Evolutionary conservation across 2,329 filamentous ascomycete species (phyloP).

Genomic region (Scedosporium dehoogii): DNA sequence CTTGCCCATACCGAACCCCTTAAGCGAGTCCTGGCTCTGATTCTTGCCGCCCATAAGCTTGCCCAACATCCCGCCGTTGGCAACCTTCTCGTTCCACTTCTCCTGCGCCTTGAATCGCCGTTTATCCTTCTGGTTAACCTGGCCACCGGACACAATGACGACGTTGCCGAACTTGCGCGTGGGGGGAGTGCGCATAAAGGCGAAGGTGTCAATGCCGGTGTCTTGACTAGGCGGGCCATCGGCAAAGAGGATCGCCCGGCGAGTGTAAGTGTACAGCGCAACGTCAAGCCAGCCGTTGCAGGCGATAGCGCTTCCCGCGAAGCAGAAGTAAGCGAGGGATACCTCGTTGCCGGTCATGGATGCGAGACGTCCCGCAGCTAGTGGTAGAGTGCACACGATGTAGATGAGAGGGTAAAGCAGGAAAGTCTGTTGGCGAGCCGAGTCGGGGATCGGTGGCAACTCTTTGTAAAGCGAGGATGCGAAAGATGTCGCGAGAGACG

Average conservation of each 20-base stretch:
- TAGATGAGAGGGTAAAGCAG: slow-evolving; percentile 62
- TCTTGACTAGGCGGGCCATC: slow-evolving; percentile 29
- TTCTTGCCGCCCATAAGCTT: slow-evolving; percentile 8
- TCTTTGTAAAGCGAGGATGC: slow-evolving; percentile 17
- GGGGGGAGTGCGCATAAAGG: slow-evolving; percentile 33
- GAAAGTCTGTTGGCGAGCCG: slow-evolving; percentile 39
- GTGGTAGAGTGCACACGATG: slow-evolving; percentile 56
- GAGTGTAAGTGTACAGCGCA: slow-evolving; percentile 40
- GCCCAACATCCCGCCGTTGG: not conserved
- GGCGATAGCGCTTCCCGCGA: slow-evolving; percentile 49
- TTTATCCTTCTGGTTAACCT: slow-evolving; percentile 1
- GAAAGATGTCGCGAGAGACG: slow-evolving; percentile 10
- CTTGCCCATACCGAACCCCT: slow-evolving; percentile 18
- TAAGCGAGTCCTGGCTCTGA: slow-evolving; percentile 22
- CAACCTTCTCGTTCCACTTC: not conserved
- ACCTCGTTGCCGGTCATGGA: slow-evolving; percentile 46
- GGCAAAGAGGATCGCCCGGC: slow-evolving; percentile 41
- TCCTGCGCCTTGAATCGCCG: not conserved
- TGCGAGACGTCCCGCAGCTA: slow-evolving; percentile 54
- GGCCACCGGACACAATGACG: slow-evolving; percentile 21
- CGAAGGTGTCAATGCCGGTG: slow-evolving; percentile 40
- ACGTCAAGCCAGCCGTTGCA: slow-evolving; percentile 47
- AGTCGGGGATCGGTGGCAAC: slow-evolving; percentile 16
- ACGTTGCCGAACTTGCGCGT: slow-evolving; percentile 30
- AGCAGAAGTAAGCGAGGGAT: slow-evolving; percentile 44